phyloP scores from a whole-genome alignment of 768 basidiomycete genomes.

The Mycena polygramma region DNA sequence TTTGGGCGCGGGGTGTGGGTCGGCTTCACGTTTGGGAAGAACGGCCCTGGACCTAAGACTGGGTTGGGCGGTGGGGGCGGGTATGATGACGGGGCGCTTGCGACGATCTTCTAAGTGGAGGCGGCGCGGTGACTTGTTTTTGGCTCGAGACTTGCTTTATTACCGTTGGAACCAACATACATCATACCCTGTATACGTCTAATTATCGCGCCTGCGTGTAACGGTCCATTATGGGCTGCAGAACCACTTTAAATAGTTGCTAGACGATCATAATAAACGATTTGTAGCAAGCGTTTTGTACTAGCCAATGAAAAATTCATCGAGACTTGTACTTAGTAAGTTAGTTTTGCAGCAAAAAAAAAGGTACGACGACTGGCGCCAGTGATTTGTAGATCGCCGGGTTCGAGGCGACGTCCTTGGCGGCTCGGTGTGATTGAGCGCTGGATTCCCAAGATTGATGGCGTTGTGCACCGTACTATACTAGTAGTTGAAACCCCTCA shows the following conservation, averaged over 20 bases:
- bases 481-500: no score
- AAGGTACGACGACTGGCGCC: no score
- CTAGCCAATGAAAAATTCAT: no score
- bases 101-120: constrained; percentile 67
- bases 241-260: not conserved
- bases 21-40: constrained; percentile 93
- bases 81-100: constrained; percentile 65
- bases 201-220: constrained; percentile 6
- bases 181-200: constrained; percentile 29
- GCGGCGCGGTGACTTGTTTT: not conserved
- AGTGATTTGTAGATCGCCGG: no score
- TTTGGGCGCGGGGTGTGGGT: constrained; percentile 87
- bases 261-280: not conserved
- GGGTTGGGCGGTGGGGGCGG: constrained; percentile 49
- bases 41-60: constrained; percentile 73
- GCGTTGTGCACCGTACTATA: no score
- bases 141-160: constrained; percentile 19
- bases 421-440: no score
- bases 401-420: no score
- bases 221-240: not conserved
- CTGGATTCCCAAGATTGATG: no score
- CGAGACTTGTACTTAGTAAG: no score
- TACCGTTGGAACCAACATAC: constrained; percentile 31
- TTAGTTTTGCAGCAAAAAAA: no score
- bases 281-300: no score